Evolutionary conservation across 2,329 filamentous ascomycete genomes (phyloP).

Genomic region (Torrubiella hemipterigena): DNA sequence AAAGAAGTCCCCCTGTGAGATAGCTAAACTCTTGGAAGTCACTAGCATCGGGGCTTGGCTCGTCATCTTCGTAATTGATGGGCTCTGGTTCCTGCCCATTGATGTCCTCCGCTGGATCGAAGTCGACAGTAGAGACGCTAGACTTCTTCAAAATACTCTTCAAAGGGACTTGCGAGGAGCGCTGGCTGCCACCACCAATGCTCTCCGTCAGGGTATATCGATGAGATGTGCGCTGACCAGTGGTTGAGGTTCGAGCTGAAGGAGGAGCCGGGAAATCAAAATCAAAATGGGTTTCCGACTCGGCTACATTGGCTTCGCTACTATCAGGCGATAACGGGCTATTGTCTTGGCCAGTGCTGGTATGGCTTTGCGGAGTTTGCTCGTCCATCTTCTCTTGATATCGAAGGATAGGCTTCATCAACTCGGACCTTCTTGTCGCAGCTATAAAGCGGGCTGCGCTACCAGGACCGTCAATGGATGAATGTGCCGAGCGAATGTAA

Average conservation of each 20-base stretch:
- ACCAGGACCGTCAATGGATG: slow-evolving; percentile 20
- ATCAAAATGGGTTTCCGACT: slow-evolving; percentile 15
- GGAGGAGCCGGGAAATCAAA: slow-evolving; percentile 24
- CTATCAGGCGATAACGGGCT: no score
- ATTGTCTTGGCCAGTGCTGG: no score
- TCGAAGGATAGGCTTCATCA: no score
- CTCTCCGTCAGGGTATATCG: background rate
- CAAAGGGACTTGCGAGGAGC: background rate
- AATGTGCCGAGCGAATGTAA: slow-evolving; percentile 26
- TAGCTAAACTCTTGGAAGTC: slow-evolving; percentile 22
- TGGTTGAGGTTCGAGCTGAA: slow-evolving; percentile 12
- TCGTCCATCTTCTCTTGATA: no score
- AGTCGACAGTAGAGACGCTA: slow-evolving; percentile 9
- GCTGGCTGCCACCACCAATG: background rate
- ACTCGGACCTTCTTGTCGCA: no score
- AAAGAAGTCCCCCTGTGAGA: no score
- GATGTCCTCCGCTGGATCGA: slow-evolving; percentile 11
- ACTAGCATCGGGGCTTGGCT: slow-evolving; percentile 23
- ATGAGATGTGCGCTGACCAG: slow-evolving; percentile 5
- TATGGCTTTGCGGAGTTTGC: no score
- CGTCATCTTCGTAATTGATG: no score
- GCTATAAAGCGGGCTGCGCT: slow-evolving; percentile 37
- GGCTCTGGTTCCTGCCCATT: slow-evolving; percentile 11
- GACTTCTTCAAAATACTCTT: slow-evolving; percentile 7
- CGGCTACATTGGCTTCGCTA: no score